phyloP scores from a whole-genome alignment of 83 land plant species.

The Picea abies region DNA sequence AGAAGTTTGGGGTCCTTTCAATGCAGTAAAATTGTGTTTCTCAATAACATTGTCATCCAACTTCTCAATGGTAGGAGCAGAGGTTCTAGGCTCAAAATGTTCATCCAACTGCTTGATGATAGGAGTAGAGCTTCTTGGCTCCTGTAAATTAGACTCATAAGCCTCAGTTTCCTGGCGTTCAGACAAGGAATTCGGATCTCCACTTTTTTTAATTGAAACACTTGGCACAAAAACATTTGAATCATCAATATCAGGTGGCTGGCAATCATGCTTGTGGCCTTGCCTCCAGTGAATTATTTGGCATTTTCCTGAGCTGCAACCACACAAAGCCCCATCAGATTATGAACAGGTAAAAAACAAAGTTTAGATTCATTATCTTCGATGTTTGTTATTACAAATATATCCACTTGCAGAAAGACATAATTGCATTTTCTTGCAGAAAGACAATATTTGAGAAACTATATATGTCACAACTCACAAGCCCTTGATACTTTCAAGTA shows the following conservation, averaged over 20 bases:
- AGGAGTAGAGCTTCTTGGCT: not conserved
- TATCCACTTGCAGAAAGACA: not conserved
- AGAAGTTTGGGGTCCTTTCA: not conserved
- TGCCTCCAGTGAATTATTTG: slow-evolving; percentile 68
- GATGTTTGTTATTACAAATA: not conserved
- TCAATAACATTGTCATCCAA: not conserved
- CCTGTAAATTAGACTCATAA: not conserved
- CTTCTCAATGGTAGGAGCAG: not conserved
- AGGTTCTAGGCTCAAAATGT: not conserved
- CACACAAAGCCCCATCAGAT: too few species aligned
- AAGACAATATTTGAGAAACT: not conserved
- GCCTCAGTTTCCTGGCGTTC: not conserved
- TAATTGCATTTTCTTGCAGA: not conserved
- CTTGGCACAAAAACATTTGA: slow-evolving; percentile 1
- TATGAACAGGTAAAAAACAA: not conserved
- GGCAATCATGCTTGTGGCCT: slow-evolving; percentile 64
- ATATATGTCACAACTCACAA: not conserved
- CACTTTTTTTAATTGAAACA: slow-evolving; percentile 9
- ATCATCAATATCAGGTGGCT: slow-evolving; percentile 12
- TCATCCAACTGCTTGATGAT: not conserved
- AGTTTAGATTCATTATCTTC: not conserved
- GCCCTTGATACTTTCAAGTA: not conserved
- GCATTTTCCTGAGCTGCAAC: slow-evolving; percentile 65
- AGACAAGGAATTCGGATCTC: not conserved
- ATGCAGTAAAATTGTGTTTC: not conserved